These are phyloP conservation scores for Sclerospora graminicola DNA, from an alignment of 352 stramenopile species.

Conservation along the genomic window DNA sequence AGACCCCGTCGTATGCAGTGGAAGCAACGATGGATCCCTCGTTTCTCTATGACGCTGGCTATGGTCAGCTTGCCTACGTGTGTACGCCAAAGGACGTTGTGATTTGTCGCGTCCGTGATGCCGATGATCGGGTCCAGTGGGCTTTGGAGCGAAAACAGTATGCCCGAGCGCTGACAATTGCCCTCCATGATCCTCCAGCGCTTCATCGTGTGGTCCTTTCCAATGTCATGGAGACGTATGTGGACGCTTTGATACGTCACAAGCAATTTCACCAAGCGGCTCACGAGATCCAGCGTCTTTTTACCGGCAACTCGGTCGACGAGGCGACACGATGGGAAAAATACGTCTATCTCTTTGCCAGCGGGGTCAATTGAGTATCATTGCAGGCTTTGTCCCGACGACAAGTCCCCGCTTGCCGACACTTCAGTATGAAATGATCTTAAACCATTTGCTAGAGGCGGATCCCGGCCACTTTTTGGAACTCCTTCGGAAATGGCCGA, in stretches of 20 bases:
- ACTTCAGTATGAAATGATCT: slow-evolving; percentile 77
- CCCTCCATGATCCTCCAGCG: slow-evolving; percentile 42
- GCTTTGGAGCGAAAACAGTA: slow-evolving; percentile 57
- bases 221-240: slow-evolving; percentile 64
- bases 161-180: slow-evolving; percentile 44
- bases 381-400: slow-evolving; percentile 67
- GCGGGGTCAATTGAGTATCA: slow-evolving; percentile 55
- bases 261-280: slow-evolving; percentile 65
- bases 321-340: too few species aligned
- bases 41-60: slow-evolving; percentile 63
- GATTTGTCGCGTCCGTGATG: slow-evolving; percentile 68
- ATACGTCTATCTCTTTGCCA: slow-evolving; percentile 85
- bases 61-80: slow-evolving; percentile 58
- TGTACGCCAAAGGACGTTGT: slow-evolving; percentile 81
- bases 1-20: slow-evolving; percentile 12
- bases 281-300: slow-evolving; percentile 63
- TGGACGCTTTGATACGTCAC: slow-evolving; percentile 60
- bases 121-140: slow-evolving; percentile 69
- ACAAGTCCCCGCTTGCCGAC: slow-evolving; percentile 51
- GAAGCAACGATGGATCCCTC: slow-evolving; percentile 14
- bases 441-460: slow-evolving; percentile 77
- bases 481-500: slow-evolving; percentile 78
- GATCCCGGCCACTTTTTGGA: slow-evolving; percentile 66
- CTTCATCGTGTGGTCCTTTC: slow-evolving; percentile 45
- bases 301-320: slow-evolving; percentile 31